Conservation (phyloP, 169 alveolate species). For the Besnoitia besnoiti region DNA sequence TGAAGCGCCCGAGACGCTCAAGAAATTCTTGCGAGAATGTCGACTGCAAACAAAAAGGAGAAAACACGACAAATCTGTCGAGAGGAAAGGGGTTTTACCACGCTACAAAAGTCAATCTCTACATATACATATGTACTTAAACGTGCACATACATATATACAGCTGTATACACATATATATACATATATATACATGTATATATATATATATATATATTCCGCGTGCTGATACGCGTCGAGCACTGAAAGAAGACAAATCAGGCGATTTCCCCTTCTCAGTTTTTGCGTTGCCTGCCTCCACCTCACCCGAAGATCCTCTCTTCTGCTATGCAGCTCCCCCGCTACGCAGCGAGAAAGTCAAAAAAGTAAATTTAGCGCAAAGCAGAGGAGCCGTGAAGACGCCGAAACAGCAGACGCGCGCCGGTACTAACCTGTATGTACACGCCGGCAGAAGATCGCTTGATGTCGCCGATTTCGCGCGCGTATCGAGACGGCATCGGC, state of each 20-base stretch:
- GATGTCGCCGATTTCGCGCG: slow-evolving; percentile 62
- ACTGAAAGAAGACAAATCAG: not conserved
- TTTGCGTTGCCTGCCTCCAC: too few species aligned
- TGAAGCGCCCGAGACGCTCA: slow-evolving; percentile 52
- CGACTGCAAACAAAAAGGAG: slow-evolving; percentile 40
- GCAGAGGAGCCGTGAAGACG: not conserved
- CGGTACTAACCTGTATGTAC: slow-evolving; percentile 62
- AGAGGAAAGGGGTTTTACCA: too few species aligned
- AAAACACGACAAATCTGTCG: too few species aligned
- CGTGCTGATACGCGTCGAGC: not conserved
- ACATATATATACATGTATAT: not conserved
- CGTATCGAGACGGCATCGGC: slow-evolving; percentile 60
- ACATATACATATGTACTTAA: too few species aligned
- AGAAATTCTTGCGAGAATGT: slow-evolving; percentile 56
- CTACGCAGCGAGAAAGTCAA: not conserved
- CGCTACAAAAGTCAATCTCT: too few species aligned
- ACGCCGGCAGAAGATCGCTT: slow-evolving; percentile 65
- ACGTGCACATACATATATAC: too few species aligned
- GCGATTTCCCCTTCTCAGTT: not conserved
- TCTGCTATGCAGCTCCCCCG: too few species aligned
- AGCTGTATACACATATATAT: not conserved
- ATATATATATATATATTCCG: not conserved
- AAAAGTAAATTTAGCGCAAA: too few species aligned
- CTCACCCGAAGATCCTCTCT: too few species aligned
- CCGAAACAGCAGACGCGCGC: not conserved